Evolutionary conservation across 2,329 filamentous ascomycete species (phyloP).

Genomic region (Cordyceps cateniannulata): DNA sequence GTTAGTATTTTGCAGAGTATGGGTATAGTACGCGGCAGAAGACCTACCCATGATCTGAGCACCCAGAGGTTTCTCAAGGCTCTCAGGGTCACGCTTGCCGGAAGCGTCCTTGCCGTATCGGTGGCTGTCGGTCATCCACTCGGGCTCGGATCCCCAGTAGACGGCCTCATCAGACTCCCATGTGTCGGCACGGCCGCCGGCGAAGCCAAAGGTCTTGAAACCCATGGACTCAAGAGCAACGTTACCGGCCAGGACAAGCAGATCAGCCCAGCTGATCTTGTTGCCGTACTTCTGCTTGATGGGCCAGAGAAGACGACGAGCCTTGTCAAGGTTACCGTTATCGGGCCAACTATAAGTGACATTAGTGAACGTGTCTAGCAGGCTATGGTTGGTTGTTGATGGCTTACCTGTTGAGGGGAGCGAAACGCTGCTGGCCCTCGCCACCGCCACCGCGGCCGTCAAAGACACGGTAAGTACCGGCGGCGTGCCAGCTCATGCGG

Average conservation of each 20-base stretch:
- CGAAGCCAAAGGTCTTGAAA: slow-evolving; percentile 67
- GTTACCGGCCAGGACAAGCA: slow-evolving; percentile 66
- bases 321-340: slow-evolving; percentile 74
- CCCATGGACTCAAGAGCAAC: slow-evolving; percentile 74
- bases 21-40: neutral
- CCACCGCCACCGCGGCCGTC: slow-evolving; percentile 72
- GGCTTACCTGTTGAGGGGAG: slow-evolving; percentile 56
- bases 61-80: slow-evolving; percentile 56
- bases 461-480: slow-evolving; percentile 68
- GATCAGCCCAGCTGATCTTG: slow-evolving; percentile 76
- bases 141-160: slow-evolving; percentile 71
- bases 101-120: slow-evolving; percentile 49
- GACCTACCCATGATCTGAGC: slow-evolving; percentile 28
- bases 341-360: slow-evolving; percentile 57
- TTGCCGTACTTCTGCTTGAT: slow-evolving; percentile 81
- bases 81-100: slow-evolving; percentile 34
- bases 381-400: neutral
- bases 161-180: slow-evolving; percentile 71
- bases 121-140: slow-evolving; percentile 68
- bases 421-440: slow-evolving; percentile 70
- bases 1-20: slow-evolving; percentile 26
- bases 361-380: slow-evolving; percentile 19
- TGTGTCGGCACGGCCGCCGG: slow-evolving; percentile 63
- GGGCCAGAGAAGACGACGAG: slow-evolving; percentile 70
- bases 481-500: slow-evolving; percentile 75